These are phyloP conservation scores for Amyloporia xantha DNA, from an alignment of 768 basidiomycete species.

Conservation along the genomic window DNA sequence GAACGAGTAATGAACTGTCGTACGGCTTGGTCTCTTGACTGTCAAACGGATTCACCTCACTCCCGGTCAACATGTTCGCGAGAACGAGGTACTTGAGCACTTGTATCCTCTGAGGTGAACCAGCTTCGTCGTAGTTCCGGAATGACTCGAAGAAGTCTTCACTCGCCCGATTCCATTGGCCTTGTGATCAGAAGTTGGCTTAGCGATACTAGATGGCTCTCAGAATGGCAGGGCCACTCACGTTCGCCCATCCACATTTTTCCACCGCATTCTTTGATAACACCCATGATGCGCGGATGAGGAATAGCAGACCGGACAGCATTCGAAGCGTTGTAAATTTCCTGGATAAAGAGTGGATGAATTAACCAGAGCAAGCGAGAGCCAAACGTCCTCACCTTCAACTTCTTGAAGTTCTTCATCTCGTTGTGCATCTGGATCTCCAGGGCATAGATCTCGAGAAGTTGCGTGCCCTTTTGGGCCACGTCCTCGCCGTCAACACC, in stretches of 20 bases:
- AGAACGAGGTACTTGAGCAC: conserved; percentile 97
- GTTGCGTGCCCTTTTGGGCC: conserved; percentile 89
- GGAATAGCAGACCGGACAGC: conserved; percentile 93
- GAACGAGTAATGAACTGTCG: conserved; percentile 14
- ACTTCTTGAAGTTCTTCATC: conserved; percentile 89
- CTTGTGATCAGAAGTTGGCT: conserved; percentile 23
- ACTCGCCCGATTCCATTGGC: conserved; percentile 94
- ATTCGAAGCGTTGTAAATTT: conserved; percentile 95
- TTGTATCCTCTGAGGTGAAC: conserved; percentile 93
- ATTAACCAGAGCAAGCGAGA: background rate
- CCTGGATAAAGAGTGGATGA: conserved; percentile 38
- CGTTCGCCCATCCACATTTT: conserved; percentile 99
- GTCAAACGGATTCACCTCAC: conserved; percentile 98
- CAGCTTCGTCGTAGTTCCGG: conserved; percentile 97
- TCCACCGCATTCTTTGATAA: conserved; percentile 98
- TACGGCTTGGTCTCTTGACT: conserved; percentile 99
- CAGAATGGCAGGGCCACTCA: conserved; percentile 29
- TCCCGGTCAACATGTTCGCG: conserved; percentile 96
- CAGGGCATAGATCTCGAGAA: conserved; percentile 94
- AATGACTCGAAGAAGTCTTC: conserved; percentile 99
- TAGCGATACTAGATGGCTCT: background rate
- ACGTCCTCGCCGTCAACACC: conserved; percentile 68
- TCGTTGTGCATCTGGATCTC: conserved; percentile 99
- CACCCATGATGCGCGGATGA: conserved; percentile 97
- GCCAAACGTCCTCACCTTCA: conserved; percentile 75